phyloP scores from a whole-genome alignment of 768 basidiomycete genomes.

The Leccinellum albellum region DNA sequence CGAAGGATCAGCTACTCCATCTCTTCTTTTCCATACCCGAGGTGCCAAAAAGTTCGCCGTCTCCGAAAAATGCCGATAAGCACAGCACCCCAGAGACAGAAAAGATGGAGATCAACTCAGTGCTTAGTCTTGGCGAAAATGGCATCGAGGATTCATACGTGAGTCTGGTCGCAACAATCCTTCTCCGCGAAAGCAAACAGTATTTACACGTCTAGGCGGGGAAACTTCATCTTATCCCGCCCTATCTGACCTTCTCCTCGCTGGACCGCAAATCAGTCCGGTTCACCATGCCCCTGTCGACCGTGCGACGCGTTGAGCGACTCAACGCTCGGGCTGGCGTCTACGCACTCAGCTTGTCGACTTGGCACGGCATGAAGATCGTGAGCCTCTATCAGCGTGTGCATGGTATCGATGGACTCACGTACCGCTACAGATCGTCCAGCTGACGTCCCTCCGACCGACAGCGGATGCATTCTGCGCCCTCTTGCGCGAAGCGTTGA shows the following conservation, averaged over 20 bases:
- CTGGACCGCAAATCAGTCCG: conserved; percentile 89
- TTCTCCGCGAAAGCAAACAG: background rate
- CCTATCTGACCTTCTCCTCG: conserved; percentile 87
- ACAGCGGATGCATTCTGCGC: conserved; percentile 93
- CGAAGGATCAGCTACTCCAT: conserved; percentile 79
- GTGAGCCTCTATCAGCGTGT: conserved; percentile 37
- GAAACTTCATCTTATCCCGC: conserved; percentile 82
- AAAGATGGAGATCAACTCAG: conserved; percentile 86
- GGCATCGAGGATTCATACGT: conserved; percentile 93
- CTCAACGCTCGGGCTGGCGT: conserved; percentile 92
- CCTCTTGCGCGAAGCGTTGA: conserved; percentile 83
- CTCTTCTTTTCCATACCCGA: conserved; percentile 85
- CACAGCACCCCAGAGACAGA: conserved; percentile 41
- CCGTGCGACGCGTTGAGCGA: conserved; percentile 89
- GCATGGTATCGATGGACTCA: background rate
- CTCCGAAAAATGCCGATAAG: conserved; percentile 22
- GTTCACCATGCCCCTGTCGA: conserved; percentile 88
- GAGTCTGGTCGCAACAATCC: conserved; percentile 34
- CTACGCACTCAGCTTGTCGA: conserved; percentile 90
- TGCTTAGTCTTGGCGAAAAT: conserved; percentile 71
- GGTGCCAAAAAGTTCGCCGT: conserved; percentile 15
- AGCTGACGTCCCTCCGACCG: conserved; percentile 88
- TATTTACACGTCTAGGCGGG: conserved; percentile 59
- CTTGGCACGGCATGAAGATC: conserved; percentile 93
- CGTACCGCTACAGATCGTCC: conserved; percentile 61